Conservation (phyloP, 1,139 yeast species). For the Saccharomycopsis phalli region DNA sequence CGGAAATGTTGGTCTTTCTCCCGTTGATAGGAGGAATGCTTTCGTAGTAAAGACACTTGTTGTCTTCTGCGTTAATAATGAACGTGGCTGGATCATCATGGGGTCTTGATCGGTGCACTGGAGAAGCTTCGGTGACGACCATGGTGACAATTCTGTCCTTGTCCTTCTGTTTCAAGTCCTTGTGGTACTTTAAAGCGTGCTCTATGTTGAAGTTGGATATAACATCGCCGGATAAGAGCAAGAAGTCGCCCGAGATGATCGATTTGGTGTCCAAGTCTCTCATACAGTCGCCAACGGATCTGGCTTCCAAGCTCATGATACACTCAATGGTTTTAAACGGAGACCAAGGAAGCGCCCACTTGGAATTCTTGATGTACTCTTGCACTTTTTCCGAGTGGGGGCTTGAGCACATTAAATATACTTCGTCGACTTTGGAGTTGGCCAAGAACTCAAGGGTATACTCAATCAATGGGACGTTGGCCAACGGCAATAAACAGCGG, state of each 20-base stretch:
- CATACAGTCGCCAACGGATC: constrained; percentile 96
- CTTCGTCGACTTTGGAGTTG: constrained; percentile 83
- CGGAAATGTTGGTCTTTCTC: constrained; percentile 43
- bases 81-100: constrained; percentile 68
- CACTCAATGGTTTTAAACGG: constrained; percentile 68
- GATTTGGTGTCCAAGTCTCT: constrained; percentile 91
- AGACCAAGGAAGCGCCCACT: constrained; percentile 66
- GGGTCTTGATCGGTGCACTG: constrained; percentile 77
- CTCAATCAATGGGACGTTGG: constrained; percentile 88
- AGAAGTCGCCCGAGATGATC: constrained; percentile 77
- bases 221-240: constrained; percentile 88
- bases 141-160: constrained; percentile 89
- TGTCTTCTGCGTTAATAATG: constrained; percentile 65
- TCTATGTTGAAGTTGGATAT: constrained; percentile 81
- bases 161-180: constrained; percentile 59
- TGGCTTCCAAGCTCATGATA: constrained; percentile 76
- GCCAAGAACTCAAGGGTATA: constrained; percentile 93
- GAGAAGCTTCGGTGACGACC: constrained; percentile 81
- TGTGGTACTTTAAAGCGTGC: constrained; percentile 66
- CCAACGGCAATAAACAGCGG: constrained; percentile 82
- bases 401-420: constrained; percentile 70
- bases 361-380: constrained; percentile 69
- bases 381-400: constrained; percentile 86
- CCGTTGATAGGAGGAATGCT: constrained; percentile 59
- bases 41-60: constrained; percentile 78